Percentiles rank a stretch among this genome's conserved stretches.
These are phyloP conservation scores for Schwanniomyces etchellsii DNA, from an alignment of 1,139 yeast genomes.

Conservation along the genomic window DNA sequence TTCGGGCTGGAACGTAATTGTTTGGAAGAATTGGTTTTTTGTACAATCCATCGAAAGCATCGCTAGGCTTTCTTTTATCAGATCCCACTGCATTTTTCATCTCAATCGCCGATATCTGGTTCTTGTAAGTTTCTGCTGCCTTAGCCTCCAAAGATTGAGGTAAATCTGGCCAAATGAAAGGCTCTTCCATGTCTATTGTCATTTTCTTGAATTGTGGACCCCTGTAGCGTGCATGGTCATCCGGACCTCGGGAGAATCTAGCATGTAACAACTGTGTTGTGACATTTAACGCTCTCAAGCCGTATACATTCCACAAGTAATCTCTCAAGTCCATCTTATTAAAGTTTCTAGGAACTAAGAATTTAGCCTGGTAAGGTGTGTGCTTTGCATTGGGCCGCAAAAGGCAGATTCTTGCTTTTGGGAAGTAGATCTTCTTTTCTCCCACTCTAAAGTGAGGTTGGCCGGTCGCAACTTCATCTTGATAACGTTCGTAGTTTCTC, in stretches of 20 bases:
- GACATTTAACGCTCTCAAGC: slow-evolving; percentile 79
- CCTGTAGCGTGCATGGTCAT: slow-evolving; percentile 68
- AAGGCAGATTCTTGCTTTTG: slow-evolving; percentile 73
- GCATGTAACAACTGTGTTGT: slow-evolving; percentile 84
- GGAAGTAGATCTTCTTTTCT: slow-evolving; percentile 66
- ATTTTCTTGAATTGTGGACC: slow-evolving; percentile 82
- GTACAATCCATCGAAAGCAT: slow-evolving; percentile 72
- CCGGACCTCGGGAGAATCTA: slow-evolving; percentile 54
- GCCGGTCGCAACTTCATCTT: slow-evolving; percentile 56
- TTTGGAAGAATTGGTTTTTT: slow-evolving; percentile 68
- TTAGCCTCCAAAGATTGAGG: slow-evolving; percentile 22
- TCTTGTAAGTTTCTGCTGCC: slow-evolving; percentile 17
- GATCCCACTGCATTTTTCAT: slow-evolving; percentile 48
- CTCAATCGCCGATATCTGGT: slow-evolving; percentile 23
- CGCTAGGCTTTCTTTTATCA: slow-evolving; percentile 60
- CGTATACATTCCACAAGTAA: slow-evolving; percentile 82
- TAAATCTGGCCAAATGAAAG: slow-evolving; percentile 89
- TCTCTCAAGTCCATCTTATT: slow-evolving; percentile 89
- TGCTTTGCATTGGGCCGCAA: slow-evolving; percentile 89
- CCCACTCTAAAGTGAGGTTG: slow-evolving; percentile 82
- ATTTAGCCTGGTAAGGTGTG: slow-evolving; percentile 93
- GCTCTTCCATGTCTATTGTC: slow-evolving; percentile 92
- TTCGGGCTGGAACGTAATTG: slow-evolving; percentile 58
- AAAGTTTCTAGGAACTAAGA: slow-evolving; percentile 85
- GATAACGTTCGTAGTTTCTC: slow-evolving; percentile 37